Base-by-base conservation (phyloP, 2,329 filamentous ascomycete genomes). In the Hypoxylon rubiginosum region DNA sequence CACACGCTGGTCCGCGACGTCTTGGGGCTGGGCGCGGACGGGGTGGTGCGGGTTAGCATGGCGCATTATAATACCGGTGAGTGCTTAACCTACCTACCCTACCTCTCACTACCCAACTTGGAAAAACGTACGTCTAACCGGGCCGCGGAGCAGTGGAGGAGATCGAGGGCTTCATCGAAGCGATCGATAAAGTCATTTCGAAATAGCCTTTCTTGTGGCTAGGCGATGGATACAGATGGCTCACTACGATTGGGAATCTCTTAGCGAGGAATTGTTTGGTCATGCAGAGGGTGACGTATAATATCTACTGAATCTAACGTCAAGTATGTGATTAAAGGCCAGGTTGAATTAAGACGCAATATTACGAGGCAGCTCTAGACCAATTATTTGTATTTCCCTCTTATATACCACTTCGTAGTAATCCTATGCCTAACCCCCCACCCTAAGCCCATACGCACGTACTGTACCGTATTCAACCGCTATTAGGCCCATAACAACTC, bases 11-110 rank as follows among this genome's bases (percentile, higher is more conserved):
- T 86, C 11, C 80, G 86, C 62, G 86, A 90, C 1, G 79, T 91
- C 0, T 74, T 92, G 39, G 83, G 83, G 0, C 77, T 91, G 53
- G 84, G 81, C 0, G 81, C 85, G 8, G 84, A 91, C 69, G 91
- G 90, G 0, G 86, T 92, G 8, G 84, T 91, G 4, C 83, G 91
- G 67, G 88, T 92, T n/a, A 91, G 89, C 71, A 83, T 92, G 82
- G 84, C 91, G 58, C 90, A 92, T 77, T 93, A 93, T 74, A 93
- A 93, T 71, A 91, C 89, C 2, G 74, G 86, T 88, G 73, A 82
- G 85, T 26, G 21, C 46, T 21, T 6, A 34, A 6, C 32, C 32
- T 7, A 34, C 11, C 26, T 4, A 7, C 3, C 26, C 26, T 3
- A 8, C 30, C 30, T 34, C 11, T n/a, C 39, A 24, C 34, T 11